Evolutionary conservation across 1,284 basidiomycete species (phyloP).

Genomic region (Coniophora puteana): DNA sequence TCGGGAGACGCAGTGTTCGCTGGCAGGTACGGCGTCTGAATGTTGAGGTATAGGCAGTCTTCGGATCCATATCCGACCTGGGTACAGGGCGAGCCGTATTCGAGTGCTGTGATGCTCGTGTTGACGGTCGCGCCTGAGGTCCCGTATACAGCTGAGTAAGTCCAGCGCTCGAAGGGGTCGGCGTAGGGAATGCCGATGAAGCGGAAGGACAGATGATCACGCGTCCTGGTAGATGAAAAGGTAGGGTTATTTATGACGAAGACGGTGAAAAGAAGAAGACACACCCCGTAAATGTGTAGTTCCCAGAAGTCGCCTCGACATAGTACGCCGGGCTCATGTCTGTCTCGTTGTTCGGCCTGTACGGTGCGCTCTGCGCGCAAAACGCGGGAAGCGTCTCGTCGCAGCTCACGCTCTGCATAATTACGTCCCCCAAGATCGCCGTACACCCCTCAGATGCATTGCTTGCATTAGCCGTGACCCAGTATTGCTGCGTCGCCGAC

Average conservation of each 20-base stretch:
- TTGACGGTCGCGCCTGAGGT: slow-evolving; percentile 8
- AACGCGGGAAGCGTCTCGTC: slow-evolving; percentile 20
- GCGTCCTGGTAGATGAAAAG: slow-evolving; percentile 12
- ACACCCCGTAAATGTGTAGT: slow-evolving; percentile 24
- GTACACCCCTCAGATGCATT: slow-evolving; percentile 17
- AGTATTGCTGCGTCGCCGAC: slow-evolving; percentile 21
- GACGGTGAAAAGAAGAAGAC: slow-evolving; percentile 3
- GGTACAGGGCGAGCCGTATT: slow-evolving; percentile 25
- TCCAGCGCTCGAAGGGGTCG: slow-evolving; percentile 20
- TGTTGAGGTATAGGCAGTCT: slow-evolving; percentile 35
- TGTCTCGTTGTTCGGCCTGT: slow-evolving; percentile 14
- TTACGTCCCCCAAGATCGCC: slow-evolving; percentile 16
- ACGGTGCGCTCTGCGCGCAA: slow-evolving; percentile 24
- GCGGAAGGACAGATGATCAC: slow-evolving; percentile 24
- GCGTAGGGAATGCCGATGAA: slow-evolving; percentile 27
- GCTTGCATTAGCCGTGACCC: slow-evolving; percentile 22
- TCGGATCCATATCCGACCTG: slow-evolving; percentile 22
- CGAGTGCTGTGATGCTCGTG: slow-evolving; percentile 24
- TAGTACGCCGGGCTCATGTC: slow-evolving; percentile 7
- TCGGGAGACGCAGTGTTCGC: slow-evolving; percentile 3
- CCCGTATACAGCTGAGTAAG: slow-evolving; percentile 20
- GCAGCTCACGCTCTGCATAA: slow-evolving; percentile 19
- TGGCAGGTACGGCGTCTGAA: slow-evolving; percentile 33
- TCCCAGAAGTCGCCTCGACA: slow-evolving; percentile 18
- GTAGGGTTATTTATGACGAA: neutral